These are phyloP conservation scores for Kalmusia sp. DNA, from an alignment of 2,329 filamentous ascomycete species.

Conservation along the genomic window DNA sequence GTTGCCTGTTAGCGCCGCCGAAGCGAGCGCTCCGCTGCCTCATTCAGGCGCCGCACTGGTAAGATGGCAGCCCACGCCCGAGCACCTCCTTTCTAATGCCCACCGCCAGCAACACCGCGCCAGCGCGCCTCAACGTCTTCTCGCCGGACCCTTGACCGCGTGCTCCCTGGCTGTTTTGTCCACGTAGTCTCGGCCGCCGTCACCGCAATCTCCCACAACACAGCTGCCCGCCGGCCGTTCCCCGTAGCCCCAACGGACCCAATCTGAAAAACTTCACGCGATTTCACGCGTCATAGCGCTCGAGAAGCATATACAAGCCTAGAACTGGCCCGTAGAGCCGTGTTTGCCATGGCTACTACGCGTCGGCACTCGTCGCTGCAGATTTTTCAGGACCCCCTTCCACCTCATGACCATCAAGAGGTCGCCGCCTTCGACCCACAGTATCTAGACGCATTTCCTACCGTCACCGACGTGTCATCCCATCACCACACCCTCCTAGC, in stretches of 20 bases:
- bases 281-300: conserved; percentile 50
- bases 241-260: conserved; percentile 26
- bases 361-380: conserved; percentile 63
- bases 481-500: conserved; percentile 72
- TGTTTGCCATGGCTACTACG: conserved; percentile 60
- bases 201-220: conserved; percentile 44
- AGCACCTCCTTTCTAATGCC: conserved; percentile 31
- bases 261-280: conserved; percentile 41
- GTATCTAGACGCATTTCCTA: conserved; percentile 54
- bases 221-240: conserved; percentile 32
- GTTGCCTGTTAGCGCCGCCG: conserved; percentile 38
- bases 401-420: conserved; percentile 50
- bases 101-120: conserved; percentile 21
- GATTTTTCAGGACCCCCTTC: conserved; percentile 64
- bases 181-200: conserved; percentile 29
- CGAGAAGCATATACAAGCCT: conserved; percentile 37
- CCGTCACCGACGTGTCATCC: conserved; percentile 54
- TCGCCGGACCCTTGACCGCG: conserved; percentile 26
- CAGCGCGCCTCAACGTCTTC: conserved; percentile 24
- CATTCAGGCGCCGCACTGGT: conserved; percentile 34
- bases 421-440: conserved; percentile 59
- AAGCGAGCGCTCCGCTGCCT: conserved; percentile 43
- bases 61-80: conserved; percentile 29
- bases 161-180: conserved; percentile 19
- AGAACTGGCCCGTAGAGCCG: conserved; percentile 30